Base-by-base conservation (phyloP, 169 alveolate genomes). In the Neospora caninum region DNA sequence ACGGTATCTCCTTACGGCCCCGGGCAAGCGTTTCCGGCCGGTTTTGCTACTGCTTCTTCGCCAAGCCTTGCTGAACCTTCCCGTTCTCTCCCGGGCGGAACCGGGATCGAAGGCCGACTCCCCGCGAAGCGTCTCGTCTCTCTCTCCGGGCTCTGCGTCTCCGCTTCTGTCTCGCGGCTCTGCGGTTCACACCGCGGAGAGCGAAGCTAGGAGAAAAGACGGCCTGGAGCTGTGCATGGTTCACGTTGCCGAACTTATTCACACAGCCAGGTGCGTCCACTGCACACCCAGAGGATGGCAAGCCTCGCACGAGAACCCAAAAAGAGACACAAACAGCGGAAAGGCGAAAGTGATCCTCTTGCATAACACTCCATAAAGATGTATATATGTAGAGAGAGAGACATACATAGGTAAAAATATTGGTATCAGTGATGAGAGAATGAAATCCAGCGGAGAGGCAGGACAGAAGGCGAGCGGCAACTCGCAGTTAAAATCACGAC, bases 21-120 rank as follows among this genome's bases (percentile, higher is more conserved):
- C 96, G 34, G 94, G 92, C 34, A 94, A 94, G 83, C 94, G 96
- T 20, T 88, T 94, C 34, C 94, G 96, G 31, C 96, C 96, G 31
- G 82, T 94, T 39, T 86, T 94, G 43, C 88, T 80, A 13, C 80
- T 54, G 83, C 94, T 94, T 16, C 70, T 94, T 36, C 53, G 88
- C 88, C 92, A 78, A 64, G 88, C 64, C n/a, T 78, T 91, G 80
- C 80, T 43, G 43, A 36, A 41, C 10, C 13, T 49, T 31, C 41
- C 16, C 73, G 36, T 20, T 7, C 7, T n/a, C 13, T 38, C 86
- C 10, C 45, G 73, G 16, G 16, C 73, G 34, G 34, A 64, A 29
- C 73, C 73, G 16, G 34, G 73, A 64, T 9, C 4, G 31, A 29
- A 16, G 73, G 20, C 31, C 73, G 73, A 9, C n/a, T 64, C 58